Conservation (phyloP, 148 eudicot genomes). For the Dianthus caryophyllus region DNA sequence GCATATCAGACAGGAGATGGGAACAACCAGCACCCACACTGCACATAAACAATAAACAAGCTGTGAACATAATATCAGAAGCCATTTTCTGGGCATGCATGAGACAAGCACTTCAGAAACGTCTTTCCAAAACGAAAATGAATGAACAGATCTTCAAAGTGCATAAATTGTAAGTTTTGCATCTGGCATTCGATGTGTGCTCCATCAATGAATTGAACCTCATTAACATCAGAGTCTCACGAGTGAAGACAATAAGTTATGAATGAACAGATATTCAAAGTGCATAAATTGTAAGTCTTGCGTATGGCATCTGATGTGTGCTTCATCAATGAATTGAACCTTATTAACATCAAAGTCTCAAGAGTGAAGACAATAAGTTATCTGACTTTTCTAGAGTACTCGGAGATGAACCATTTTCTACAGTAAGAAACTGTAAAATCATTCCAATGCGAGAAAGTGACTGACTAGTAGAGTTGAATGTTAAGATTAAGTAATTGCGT, state of each 20-base stretch:
- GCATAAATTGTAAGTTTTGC: not conserved
- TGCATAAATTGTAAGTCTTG: no score
- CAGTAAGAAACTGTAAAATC: not conserved
- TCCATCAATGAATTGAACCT: no score
- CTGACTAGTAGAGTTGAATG: not conserved
- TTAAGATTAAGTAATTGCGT: not conserved
- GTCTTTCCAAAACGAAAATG: not conserved
- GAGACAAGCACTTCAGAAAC: not conserved
- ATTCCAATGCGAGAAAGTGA: not conserved
- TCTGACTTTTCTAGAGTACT: not conserved
- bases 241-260: no score
- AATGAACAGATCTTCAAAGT: not conserved
- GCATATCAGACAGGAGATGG: conserved; percentile 98
- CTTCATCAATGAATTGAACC: not conserved
- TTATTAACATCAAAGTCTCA: conserved; percentile 3
- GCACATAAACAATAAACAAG: conserved; percentile 20
- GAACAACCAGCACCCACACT: conserved; percentile 98
- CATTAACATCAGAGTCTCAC: no score
- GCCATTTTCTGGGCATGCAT: not conserved
- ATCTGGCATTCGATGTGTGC: not conserved
- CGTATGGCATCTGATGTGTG: no score
- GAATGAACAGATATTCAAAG: no score
- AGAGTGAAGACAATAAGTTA: not conserved
- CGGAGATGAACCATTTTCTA: not conserved
- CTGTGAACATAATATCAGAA: conserved; percentile 7